phyloP scores from a whole-genome alignment of 345 rosid genomes.

The Lumnitzera littorea region DNA sequence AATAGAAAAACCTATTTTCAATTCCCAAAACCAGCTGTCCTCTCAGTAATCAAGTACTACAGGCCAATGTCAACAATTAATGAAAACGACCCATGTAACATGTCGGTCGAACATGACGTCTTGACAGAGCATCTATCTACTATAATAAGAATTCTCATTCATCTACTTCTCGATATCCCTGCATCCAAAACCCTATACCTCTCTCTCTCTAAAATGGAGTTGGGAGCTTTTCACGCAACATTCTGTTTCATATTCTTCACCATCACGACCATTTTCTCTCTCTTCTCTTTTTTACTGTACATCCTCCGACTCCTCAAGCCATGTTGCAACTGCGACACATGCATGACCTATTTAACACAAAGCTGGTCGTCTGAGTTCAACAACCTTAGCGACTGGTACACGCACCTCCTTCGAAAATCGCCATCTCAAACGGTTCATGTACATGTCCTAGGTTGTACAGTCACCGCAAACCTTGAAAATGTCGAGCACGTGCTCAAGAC shows the following conservation, averaged over 20 bases:
- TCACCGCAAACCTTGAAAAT: slow-evolving; percentile 5
- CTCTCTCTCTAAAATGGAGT: too few relatives aligned
- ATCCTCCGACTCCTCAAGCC: neutral
- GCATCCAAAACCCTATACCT: too few relatives aligned
- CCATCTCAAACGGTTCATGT: slow-evolving; percentile 10
- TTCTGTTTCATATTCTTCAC: neutral
- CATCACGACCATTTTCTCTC: neutral
- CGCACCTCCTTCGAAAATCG: neutral
- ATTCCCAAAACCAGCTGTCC: too few relatives aligned
- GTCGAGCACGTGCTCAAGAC: slow-evolving; percentile 41
- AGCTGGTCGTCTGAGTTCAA: neutral
- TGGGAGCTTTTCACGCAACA: too few relatives aligned
- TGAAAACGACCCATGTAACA: too few relatives aligned
- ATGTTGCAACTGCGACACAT: neutral
- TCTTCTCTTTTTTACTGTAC: neutral
- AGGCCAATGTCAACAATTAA: too few relatives aligned
- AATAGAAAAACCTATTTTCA: too few relatives aligned
- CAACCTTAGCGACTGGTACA: slow-evolving; percentile 2
- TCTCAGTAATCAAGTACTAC: too few relatives aligned
- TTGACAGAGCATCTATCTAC: too few relatives aligned
- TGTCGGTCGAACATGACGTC: too few relatives aligned
- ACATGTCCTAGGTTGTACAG: slow-evolving; percentile 5
- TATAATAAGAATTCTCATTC: too few relatives aligned
- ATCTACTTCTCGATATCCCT: too few relatives aligned
- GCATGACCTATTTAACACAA: neutral